Base-by-base conservation (phyloP, 2,329 filamentous ascomycete genomes). In the Phialophora tarda region DNA sequence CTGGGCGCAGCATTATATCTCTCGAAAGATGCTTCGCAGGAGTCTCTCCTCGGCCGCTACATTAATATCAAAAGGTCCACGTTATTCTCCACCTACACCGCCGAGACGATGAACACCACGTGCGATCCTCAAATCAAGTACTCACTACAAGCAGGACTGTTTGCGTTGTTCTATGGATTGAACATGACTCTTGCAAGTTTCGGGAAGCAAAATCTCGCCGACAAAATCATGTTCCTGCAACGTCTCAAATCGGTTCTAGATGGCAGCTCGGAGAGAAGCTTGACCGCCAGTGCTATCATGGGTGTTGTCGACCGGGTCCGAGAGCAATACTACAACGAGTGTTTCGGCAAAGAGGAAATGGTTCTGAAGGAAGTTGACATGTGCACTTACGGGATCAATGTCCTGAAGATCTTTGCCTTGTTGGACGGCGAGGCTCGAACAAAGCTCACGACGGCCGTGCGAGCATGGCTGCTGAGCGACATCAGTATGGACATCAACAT, bases 121-220 rank as follows among this genome's bases (percentile, higher is more conserved):
- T 50, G 50, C 30, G 51, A 62, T 48, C 51, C 60, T n/a, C 8
- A 56, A 17, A 54, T 32, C 44, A 53, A 47, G 24, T 62, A 32
- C 30, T 23, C 60, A 14, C 38, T 55, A 14, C 60, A 62, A 12
- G 60, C 60, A 47, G 60, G 60, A 17, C 51, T 62, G 4, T 56
- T 62, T 28, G 34, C 51, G 24, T 17, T 62, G 32, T 56, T 62
- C 53, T 62, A 62, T 11, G 50, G 44, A 23, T 21, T 62, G 51
- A 62, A 55, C 26, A 62, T 62, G 60, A 62, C 60, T 6, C 44
- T 62, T 51, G 50, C 60, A 44, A 62, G 60, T 48, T 62, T 62
- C 26, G 50, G 50, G 14, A 56, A 23, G 34, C 26, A 48, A 4
- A 55, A 62, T 41, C 38, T 62, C 17, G 30, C 32, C 26, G 51